Conservation (phyloP, 2,329 filamentous ascomycete species). For the Colletotrichum theobromicola region DNA sequence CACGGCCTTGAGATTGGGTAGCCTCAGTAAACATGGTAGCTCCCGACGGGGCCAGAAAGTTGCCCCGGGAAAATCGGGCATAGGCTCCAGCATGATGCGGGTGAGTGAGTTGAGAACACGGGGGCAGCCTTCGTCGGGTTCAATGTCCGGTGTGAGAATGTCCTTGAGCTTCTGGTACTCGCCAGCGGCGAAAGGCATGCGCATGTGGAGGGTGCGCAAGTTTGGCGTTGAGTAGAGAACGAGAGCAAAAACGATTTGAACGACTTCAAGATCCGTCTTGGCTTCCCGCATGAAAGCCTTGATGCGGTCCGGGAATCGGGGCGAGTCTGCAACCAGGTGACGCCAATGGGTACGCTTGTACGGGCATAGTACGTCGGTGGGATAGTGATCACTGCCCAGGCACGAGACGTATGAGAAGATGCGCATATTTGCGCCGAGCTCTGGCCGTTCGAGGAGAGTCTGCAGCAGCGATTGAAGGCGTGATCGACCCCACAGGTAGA, state of each 20-base stretch:
- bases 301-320: slow-evolving; percentile 8
- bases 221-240: slow-evolving; percentile 18
- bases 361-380: slow-evolving; percentile 10
- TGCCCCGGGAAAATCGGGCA: slow-evolving; percentile 17
- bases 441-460: slow-evolving; percentile 17
- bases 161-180: slow-evolving; percentile 21
- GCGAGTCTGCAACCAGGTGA: slow-evolving; percentile 5
- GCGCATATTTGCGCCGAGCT: slow-evolving; percentile 17
- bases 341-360: slow-evolving; percentile 21
- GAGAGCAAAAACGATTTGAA: slow-evolving; percentile 17
- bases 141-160: slow-evolving; percentile 17
- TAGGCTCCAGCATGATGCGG: slow-evolving; percentile 20
- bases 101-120: slow-evolving; percentile 17
- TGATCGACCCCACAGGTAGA: slow-evolving; percentile 19
- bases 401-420: slow-evolving; percentile 18
- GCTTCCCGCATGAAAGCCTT: slow-evolving; percentile 11
- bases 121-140: slow-evolving; percentile 8
- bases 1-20: slow-evolving; percentile 14
- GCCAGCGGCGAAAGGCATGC: slow-evolving; percentile 18
- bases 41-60: slow-evolving; percentile 20
- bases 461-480: slow-evolving; percentile 17
- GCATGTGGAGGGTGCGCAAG: slow-evolving; percentile 13
- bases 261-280: slow-evolving; percentile 9
- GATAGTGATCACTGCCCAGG: slow-evolving; percentile 16
- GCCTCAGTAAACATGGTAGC: slow-evolving; percentile 9